phyloP scores from a whole-genome alignment of 345 rosid genomes.

The Kandelia obovata region DNA sequence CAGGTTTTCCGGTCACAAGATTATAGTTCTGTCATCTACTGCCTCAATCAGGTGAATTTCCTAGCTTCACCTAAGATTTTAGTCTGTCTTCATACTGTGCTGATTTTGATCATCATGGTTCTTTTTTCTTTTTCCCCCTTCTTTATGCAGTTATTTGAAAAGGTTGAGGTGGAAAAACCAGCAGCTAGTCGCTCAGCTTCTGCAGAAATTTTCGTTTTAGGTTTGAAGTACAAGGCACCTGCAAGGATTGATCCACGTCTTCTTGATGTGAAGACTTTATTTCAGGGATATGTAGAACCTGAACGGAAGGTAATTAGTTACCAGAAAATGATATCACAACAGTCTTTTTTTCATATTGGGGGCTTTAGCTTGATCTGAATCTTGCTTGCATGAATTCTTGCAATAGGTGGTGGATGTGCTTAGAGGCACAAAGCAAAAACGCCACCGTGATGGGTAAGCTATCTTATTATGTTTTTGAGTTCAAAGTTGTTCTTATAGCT shows the following conservation, averaged over 20 bases:
- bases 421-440: constrained; percentile 62
- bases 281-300: constrained; percentile 69
- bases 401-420: constrained; percentile 81
- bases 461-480: neutral
- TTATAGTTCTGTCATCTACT: constrained; percentile 69
- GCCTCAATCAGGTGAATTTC: constrained; percentile 61
- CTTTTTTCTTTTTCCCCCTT: neutral
- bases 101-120: constrained; percentile 9
- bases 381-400: constrained; percentile 10
- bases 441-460: constrained; percentile 79
- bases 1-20: constrained; percentile 96
- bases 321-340: neutral
- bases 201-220: constrained; percentile 87
- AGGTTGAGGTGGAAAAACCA: constrained; percentile 92
- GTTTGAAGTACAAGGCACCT: constrained; percentile 82
- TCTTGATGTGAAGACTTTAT: constrained; percentile 75
- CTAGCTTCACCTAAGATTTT: too few species aligned
- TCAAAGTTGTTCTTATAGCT: neutral
- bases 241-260: constrained; percentile 85
- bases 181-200: constrained; percentile 89
- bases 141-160: constrained; percentile 68
- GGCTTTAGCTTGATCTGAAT: neutral
- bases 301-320: constrained; percentile 47
- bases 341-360: neutral
- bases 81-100: neutral